Conservation (phyloP, 2,329 filamentous ascomycete genomes). For the Cercospora nicotianae region DNA sequence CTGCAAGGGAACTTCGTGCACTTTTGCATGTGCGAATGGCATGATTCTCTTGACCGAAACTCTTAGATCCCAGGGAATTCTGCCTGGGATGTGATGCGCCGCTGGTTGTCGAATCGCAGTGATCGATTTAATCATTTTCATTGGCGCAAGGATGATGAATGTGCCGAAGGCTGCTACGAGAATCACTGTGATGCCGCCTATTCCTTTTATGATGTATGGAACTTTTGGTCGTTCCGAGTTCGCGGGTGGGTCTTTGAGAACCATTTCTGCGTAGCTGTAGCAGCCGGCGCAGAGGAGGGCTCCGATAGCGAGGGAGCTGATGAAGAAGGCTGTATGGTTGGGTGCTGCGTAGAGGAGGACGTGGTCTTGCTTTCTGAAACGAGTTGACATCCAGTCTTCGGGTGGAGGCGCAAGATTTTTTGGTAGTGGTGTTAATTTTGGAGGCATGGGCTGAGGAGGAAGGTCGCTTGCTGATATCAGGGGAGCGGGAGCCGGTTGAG, state of each 20-base stretch:
- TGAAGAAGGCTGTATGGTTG: slow-evolving; percentile 28
- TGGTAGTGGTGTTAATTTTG: neutral
- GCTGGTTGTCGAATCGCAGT: slow-evolving; percentile 15
- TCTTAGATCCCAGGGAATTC: slow-evolving; percentile 16
- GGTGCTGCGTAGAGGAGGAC: slow-evolving; percentile 32
- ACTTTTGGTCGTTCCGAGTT: slow-evolving; percentile 10
- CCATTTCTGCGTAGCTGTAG: slow-evolving; percentile 19
- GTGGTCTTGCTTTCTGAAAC: slow-evolving; percentile 13
- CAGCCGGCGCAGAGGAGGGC: slow-evolving; percentile 21
- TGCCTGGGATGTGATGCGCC: neutral
- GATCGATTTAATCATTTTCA: slow-evolving; percentile 28
- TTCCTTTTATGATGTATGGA: slow-evolving; percentile 15
- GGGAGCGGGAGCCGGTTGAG: slow-evolving; percentile 5
- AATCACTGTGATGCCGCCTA: slow-evolving; percentile 19
- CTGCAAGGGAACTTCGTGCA: slow-evolving; percentile 12
- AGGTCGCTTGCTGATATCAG: neutral
- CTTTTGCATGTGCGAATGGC: slow-evolving; percentile 27
- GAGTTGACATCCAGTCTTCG: slow-evolving; percentile 18
- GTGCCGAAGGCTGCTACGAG: slow-evolving; percentile 22
- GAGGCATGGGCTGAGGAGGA: neutral
- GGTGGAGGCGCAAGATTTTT: neutral
- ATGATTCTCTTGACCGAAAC: slow-evolving; percentile 22
- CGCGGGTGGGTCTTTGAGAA: slow-evolving; percentile 21
- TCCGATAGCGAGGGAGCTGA: slow-evolving; percentile 26
- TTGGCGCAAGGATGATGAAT: slow-evolving; percentile 25